Percentiles rank a stretch among this genome's conserved stretches.
Conservation (phyloP, 257 asterid genomes). For the Datura wrightii region DNA sequence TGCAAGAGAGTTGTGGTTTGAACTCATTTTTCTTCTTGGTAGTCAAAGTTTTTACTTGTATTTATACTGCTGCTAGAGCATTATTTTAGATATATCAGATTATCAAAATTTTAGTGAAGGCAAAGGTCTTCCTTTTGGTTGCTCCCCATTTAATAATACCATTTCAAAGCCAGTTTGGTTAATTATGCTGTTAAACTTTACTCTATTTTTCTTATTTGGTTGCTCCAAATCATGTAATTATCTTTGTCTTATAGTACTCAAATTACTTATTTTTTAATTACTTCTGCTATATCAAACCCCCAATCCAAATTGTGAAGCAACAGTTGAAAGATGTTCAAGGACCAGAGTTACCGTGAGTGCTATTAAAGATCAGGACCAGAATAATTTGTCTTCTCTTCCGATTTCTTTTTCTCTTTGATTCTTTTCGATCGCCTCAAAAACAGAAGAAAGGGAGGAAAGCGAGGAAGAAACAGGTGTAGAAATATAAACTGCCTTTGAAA, state of each 20-base stretch:
- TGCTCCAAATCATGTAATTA: not conserved
- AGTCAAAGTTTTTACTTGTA: slow-evolving; percentile 14
- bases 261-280: not conserved
- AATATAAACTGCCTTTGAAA: not conserved
- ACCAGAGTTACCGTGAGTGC: not conserved
- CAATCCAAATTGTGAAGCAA: no score
- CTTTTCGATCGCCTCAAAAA: no score
- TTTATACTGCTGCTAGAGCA: not conserved
- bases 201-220: not conserved
- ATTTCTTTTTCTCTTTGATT: no score
- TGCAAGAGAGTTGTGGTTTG: not conserved
- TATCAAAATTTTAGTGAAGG: slow-evolving; percentile 29
- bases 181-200: not conserved
- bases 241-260: not conserved
- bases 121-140: slow-evolving; percentile 32
- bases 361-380: not conserved
- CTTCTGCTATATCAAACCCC: not conserved
- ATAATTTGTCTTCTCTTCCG: not conserved
- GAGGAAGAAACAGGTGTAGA: no score
- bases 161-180: not conserved
- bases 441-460: no score
- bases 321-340: no score
- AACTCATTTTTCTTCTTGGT: slow-evolving; percentile 6
- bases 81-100: not conserved
- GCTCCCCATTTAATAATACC: not conserved